Base-by-base conservation (phyloP, 495 filamentous ascomycete genomes). In the Penicillium roqueforti region DNA sequence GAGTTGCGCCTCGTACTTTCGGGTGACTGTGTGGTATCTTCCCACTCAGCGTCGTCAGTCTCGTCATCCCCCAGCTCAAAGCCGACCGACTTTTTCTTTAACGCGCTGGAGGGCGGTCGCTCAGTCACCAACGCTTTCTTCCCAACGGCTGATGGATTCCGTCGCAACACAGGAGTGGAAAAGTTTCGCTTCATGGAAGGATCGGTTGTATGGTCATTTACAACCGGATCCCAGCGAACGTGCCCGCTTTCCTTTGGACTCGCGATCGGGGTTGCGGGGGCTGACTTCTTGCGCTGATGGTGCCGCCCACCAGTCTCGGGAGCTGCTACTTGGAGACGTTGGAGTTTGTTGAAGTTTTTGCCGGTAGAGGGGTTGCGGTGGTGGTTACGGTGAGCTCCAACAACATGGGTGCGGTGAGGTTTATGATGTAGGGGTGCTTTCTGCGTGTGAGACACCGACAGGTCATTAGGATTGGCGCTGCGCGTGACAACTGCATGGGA, bases 21-120 rank as follows among this genome's bases (percentile, higher is more conserved):
- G 34, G 75, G 75, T 19, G 75, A 78, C 58, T 78, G 75, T n/a
- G 75, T 76, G 39, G 73, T 76, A 59, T 78, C 75, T 54, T 78
- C 75, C 75, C 75, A 78, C 44, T 76, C 75, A 46, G 64, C 72
- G 53, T 75, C 72, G 63, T 74, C 73, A 63, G 67, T 68, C 22
- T 75, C 70, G 34, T 73, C 70, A 39, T 76, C 74, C n/a, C 61
- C 75, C 32, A 78, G 43, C 47, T 78, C 71, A 57, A 78, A 78
- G 5, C 75, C 75, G 42, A 76, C 74, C 16, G 73, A 66, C 56
- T 78, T 78, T 66, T 78, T 76, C 62, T 75, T 76, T 11, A 65
- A 68, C 5, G 66, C 56, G 46, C 68, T 72, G 25, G 67, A 62
- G 20, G 58, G 60, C 9, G 72, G 70, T 10, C 74, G 74, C 28